Base-by-base conservation (phyloP, 805 yeast species). In the Ogataea methanolica region DNA sequence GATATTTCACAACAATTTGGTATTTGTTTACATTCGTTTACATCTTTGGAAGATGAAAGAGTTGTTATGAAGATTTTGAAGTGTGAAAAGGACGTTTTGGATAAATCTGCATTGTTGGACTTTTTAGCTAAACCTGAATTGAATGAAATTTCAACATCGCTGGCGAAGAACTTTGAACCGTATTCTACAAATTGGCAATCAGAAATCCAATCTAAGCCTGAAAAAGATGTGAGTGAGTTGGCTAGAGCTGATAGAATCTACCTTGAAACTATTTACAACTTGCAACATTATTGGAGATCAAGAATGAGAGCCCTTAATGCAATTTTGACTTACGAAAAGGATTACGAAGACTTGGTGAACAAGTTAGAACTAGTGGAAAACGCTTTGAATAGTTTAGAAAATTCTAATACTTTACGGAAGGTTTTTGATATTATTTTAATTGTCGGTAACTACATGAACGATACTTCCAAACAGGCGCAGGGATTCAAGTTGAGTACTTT, bases 371-470 rank as follows among this genome's bases (percentile, higher is more conserved):
- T 75, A 41, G 69, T 94, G 33, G 97, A 91, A 57, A 74, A 73
- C 21, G 97, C 97, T 0, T 80, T 83, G 38, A 77, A 76, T 37
- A 74, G 82, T 39, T 73, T 92, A 36, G 78, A 78, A 51, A 72
- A 75, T 23, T 88, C 96, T 1, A 78, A 76, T 16, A 79, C 81
- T 44, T 73, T 95, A 60, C 78, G 82, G 51, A 77, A 80, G 46
- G 82, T 94, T 15, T 77, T 95, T 59, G 90, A 88, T 47, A 80
- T 94, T 41, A 92, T 94, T 51, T 72, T 91, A 53, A 83, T 91
- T 4, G 94, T 94, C 43, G 99, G 99, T 49, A 94, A 94, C 65
- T 92, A 83, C 64, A 94, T 94, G 99, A 94, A 95, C 63, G 96
- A 90, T 59, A 72, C 81, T n/a, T 74, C 88, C 2, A 91, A 90